Evolutionary conservation across 148 eudicot species (phyloP).

Genomic region (Amaranthus hypochondriacus): DNA sequence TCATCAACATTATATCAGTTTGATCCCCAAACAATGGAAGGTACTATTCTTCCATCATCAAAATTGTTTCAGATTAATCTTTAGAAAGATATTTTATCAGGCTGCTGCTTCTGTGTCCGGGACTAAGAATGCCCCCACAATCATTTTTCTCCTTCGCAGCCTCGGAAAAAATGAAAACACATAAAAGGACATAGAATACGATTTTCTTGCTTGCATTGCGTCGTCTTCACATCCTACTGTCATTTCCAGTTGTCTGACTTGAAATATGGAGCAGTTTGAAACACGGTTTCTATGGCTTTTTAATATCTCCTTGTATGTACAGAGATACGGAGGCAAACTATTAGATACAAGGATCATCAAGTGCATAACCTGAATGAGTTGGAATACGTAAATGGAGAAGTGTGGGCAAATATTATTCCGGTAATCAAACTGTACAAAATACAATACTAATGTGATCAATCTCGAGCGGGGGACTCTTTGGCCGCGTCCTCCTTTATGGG

Average conservation of each 20-base stretch:
- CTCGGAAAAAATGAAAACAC: no score
- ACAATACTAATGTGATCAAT: not conserved
- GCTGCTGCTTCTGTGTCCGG: not conserved
- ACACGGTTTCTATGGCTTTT: not conserved
- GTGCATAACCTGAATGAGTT: constrained; percentile 76
- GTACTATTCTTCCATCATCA: constrained; percentile 24
- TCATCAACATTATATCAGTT: constrained; percentile 72
- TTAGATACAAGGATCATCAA: constrained; percentile 57
- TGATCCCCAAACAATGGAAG: constrained; percentile 69
- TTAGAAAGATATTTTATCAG: not conserved
- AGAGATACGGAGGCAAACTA: constrained; percentile 49
- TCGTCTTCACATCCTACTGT: not conserved
- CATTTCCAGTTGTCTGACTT: not conserved
- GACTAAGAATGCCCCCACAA: not conserved
- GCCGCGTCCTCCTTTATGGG: no score
- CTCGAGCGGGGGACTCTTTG: no score
- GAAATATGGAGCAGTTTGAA: not conserved
- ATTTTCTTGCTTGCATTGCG: not conserved
- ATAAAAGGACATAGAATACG: not conserved
- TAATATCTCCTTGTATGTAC: constrained; percentile 26
- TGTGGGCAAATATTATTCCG: constrained; percentile 93
- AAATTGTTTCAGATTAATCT: not conserved
- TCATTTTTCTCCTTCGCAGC: no score
- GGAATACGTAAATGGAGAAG: constrained; percentile 80
- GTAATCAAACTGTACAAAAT: constrained; percentile 25